Base-by-base conservation (phyloP, 2,329 filamentous ascomycete genomes). In the Paecilomyces dactylethromorphus region DNA sequence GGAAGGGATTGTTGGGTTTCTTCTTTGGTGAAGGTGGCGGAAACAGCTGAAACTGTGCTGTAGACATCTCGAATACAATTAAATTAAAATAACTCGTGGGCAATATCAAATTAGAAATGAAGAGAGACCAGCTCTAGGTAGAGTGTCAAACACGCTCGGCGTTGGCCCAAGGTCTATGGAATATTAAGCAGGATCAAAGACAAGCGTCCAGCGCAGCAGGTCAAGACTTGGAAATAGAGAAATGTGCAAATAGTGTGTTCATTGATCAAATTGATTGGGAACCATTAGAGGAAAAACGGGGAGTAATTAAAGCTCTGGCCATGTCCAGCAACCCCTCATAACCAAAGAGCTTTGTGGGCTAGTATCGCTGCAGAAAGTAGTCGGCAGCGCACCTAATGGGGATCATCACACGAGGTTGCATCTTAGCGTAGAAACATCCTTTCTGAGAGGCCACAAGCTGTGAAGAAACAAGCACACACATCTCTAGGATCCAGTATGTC, bases 1-100 rank as follows among this genome's bases (percentile, higher is more conserved):
- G 69, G 60, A 74, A 74, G 1, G 72, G 70, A 55, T 76, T 74
- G 57, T 69, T 73, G 22, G 64, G 62, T 22, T 57, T 64, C 58
- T 68, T 66, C 53, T 61, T 68, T 11, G 68, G 65, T 11, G 73
- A 68, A 55, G 70, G 68, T n/a, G 71, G 63, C 18, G 75, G 75
- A 51, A 77, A 77, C 54, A 77, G 66, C 57, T 76, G 74, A 54
- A 77, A 77, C 58, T 75, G 72, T 57, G 63, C 71, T 67, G 72
- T 74, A 11, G 57, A 29, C 50, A 52, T 52, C 21, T 52, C 50
- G 22, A 29, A 24, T 29, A 24, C 5, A 13, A 24, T 52, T 39
- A 18, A 10, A 45, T 45, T 45, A 45, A 45, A 3, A 21, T 45
- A 21, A 45, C 18, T 21, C 6, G 39, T 45, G 5, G 18, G 39